Conservation (phyloP, 2,329 filamentous ascomycete species). For the Xylariaceae sp. region DNA sequence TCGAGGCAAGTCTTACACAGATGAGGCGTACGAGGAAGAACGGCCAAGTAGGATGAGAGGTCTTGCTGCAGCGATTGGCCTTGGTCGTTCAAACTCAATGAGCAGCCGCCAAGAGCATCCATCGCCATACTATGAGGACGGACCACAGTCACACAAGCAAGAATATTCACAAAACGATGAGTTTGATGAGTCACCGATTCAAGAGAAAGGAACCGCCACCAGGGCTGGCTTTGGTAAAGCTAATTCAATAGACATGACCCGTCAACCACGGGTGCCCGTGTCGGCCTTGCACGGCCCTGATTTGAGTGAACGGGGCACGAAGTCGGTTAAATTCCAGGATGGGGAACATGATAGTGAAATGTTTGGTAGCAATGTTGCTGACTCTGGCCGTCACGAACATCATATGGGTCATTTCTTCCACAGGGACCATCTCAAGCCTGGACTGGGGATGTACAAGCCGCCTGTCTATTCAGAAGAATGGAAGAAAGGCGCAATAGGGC, state of each 20-base stretch:
- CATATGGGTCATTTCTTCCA: slow-evolving; percentile 27
- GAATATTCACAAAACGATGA: slow-evolving; percentile 13
- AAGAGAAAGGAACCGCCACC: slow-evolving; percentile 4
- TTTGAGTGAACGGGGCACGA: slow-evolving; percentile 16
- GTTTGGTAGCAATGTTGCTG: slow-evolving; percentile 20
- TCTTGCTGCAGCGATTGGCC: slow-evolving; percentile 20
- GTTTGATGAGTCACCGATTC: slow-evolving; percentile 8
- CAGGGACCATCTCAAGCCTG: slow-evolving; percentile 37
- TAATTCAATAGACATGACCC: slow-evolving; percentile 10
- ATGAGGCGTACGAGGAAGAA: slow-evolving; percentile 20
- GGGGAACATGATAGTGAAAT: slow-evolving; percentile 17
- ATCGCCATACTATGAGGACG: slow-evolving; percentile 11
- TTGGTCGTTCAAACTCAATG: slow-evolving; percentile 22
- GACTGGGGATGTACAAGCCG: slow-evolving; percentile 55
- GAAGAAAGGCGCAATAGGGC: slow-evolving; percentile 63
- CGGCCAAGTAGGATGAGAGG: slow-evolving; percentile 21
- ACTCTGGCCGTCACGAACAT: slow-evolving; percentile 19
- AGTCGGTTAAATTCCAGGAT: slow-evolving; percentile 32
- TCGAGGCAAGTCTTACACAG: slow-evolving; percentile 20
- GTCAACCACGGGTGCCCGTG: slow-evolving; percentile 4
- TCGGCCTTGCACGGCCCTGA: slow-evolving; percentile 9
- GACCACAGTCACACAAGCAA: slow-evolving; percentile 11
- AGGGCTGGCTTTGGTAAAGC: slow-evolving; percentile 14
- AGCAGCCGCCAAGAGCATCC: slow-evolving; percentile 15
- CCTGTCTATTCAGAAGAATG: slow-evolving; percentile 66